A percentile compares a stretch with the other conserved stretches of the same genome.
Evolutionary conservation across 2,329 filamentous ascomycete species (phyloP).

Genomic region (Ilyonectria mors-panacis): DNA sequence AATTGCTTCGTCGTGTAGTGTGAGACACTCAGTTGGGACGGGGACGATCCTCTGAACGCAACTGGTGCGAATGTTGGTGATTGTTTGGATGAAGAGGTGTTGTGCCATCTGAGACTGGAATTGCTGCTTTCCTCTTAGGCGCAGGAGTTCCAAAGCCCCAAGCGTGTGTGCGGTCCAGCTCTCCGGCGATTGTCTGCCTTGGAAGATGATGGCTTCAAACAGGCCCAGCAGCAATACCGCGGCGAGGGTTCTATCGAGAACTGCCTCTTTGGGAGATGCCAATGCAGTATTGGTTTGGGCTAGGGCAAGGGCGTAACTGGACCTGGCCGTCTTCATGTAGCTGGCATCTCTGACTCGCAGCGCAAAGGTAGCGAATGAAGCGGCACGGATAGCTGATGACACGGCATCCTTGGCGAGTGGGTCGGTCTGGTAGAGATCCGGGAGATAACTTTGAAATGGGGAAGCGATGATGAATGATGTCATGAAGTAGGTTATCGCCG

Average conservation of each 20-base stretch:
- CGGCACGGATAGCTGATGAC: constrained; percentile 42
- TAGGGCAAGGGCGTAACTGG: constrained; percentile 41
- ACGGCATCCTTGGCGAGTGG: constrained; percentile 34
- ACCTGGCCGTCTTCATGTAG: constrained; percentile 38
- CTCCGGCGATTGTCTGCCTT: constrained; percentile 40
- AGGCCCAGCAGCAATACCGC: constrained; percentile 48
- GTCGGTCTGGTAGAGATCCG: constrained; percentile 32
- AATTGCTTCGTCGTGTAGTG: constrained; percentile 29
- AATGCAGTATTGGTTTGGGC: constrained; percentile 36
- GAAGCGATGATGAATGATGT: constrained; percentile 45
- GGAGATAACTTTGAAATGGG: constrained; percentile 44
- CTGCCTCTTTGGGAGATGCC: constrained; percentile 32
- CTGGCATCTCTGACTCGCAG: constrained; percentile 25
- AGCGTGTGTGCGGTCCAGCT: constrained; percentile 47
- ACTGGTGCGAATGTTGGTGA: constrained; percentile 47
- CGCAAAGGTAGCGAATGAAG: constrained; percentile 44
- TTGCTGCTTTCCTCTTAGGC: constrained; percentile 43
- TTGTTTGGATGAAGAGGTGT: constrained; percentile 44
- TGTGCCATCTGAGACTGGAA: constrained; percentile 38
- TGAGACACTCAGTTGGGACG: constrained; percentile 41
- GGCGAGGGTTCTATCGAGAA: constrained; percentile 45
- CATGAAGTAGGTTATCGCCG: constrained; percentile 45
- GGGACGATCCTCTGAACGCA: constrained; percentile 43
- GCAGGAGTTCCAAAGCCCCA: constrained; percentile 46
- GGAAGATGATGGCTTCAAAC: constrained; percentile 48